phyloP scores from a whole-genome alignment of 75 land plant species.

The Ceratopteris richardii region DNA sequence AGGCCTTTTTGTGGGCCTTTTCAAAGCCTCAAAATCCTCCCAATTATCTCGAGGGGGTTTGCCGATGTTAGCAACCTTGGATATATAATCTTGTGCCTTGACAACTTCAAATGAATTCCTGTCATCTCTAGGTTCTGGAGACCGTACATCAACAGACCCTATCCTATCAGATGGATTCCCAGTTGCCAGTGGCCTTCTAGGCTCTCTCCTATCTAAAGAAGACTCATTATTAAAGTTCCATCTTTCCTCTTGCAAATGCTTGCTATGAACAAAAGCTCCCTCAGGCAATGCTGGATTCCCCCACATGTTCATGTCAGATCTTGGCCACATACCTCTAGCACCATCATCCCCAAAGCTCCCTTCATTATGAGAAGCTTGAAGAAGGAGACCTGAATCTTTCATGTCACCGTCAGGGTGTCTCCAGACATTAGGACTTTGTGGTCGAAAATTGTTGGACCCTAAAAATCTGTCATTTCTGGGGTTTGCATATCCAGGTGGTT shows the following conservation, averaged over 20 bases:
- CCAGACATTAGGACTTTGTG: neutral
- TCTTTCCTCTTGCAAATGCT: neutral
- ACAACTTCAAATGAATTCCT: neutral
- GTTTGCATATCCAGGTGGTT: neutral
- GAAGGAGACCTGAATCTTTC: neutral
- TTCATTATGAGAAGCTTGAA: neutral
- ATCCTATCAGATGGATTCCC: neutral
- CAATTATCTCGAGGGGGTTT: neutral
- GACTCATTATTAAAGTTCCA: neutral
- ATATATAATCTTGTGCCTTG: conserved; percentile 2
- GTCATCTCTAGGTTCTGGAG: neutral
- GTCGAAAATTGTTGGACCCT: neutral
- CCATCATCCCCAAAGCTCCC: neutral
- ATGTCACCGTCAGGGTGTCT: neutral
- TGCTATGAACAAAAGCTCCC: neutral
- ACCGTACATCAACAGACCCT: neutral
- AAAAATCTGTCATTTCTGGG: conserved; percentile 8
- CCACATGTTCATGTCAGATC: neutral
- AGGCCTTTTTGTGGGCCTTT: neutral
- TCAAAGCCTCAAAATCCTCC: conserved; percentile 2
- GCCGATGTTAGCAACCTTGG: neutral
- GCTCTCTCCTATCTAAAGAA: neutral
- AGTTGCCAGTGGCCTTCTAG: neutral
- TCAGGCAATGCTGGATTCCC: neutral
- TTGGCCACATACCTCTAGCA: neutral